These are phyloP conservation scores for Diaporthe humulicola DNA, from an alignment of 2,329 filamentous ascomycete species.

Conservation along the genomic window DNA sequence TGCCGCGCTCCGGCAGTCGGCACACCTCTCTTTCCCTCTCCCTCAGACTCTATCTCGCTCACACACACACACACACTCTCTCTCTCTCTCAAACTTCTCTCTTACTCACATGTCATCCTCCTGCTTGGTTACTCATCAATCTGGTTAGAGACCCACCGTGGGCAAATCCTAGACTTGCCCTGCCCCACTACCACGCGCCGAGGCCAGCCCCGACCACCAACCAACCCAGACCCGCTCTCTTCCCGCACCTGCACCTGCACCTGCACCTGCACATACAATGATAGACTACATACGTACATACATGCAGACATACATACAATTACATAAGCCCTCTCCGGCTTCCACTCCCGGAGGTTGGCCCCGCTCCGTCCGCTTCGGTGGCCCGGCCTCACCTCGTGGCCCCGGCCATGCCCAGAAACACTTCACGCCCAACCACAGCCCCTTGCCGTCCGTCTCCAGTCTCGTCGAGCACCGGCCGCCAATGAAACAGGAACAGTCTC, in stretches of 20 bases:
- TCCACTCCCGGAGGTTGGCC: background rate
- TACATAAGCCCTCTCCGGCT: background rate
- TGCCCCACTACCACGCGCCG: background rate
- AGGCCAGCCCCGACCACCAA: background rate
- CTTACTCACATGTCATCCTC: background rate
- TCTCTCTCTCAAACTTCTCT: background rate
- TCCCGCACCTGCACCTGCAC: too few relatives aligned
- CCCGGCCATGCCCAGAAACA: conserved; percentile 24
- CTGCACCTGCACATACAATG: too few relatives aligned
- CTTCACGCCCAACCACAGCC: conserved; percentile 9
- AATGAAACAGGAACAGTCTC: conserved; percentile 31
- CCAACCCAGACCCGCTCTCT: too few relatives aligned
- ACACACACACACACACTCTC: background rate
- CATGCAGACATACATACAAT: background rate
- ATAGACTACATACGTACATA: too few relatives aligned
- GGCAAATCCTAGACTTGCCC: background rate
- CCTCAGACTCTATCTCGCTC: background rate
- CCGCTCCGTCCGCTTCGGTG: conserved; percentile 13
- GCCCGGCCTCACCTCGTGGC: conserved; percentile 22
- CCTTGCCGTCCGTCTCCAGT: background rate
- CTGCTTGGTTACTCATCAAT: background rate
- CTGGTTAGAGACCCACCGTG: background rate
- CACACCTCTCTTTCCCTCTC: background rate
- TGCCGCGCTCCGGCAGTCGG: background rate
- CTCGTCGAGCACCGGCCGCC: background rate